Percentiles rank a stretch among this genome's conserved stretches.
phyloP scores from a whole-genome alignment of 2,329 filamentous ascomycete genomes.

The Aureobasidium mangrovei region DNA sequence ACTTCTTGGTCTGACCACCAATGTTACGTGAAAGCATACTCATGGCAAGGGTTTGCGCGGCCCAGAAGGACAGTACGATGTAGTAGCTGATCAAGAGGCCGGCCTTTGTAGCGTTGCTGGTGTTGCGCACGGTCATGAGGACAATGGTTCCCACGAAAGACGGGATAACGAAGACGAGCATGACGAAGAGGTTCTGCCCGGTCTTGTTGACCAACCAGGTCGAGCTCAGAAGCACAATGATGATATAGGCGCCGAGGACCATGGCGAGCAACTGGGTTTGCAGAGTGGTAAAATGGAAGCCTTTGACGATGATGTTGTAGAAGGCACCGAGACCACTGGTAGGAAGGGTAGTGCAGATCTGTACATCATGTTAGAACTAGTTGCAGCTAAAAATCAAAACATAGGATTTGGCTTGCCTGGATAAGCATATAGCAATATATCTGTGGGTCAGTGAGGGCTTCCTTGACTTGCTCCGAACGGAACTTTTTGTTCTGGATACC shows the following conservation, averaged over 20 bases:
- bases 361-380: conserved; percentile 20
- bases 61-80: conserved; percentile 70
- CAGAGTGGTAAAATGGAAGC: conserved; percentile 56
- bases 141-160: conserved; percentile 64
- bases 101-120: conserved; percentile 49
- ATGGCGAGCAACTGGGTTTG: conserved; percentile 67
- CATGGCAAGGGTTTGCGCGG: conserved; percentile 38
- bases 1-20: conserved; percentile 66
- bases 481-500: conserved; percentile 42
- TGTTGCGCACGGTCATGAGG: conserved; percentile 58
- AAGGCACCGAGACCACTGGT: conserved; percentile 66
- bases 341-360: conserved; percentile 61
- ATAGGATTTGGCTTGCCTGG: conserved; percentile 18
- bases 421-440: conserved; percentile 39
- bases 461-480: conserved; percentile 44
- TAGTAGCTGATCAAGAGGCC: conserved; percentile 68
- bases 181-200: conserved; percentile 58
- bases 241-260: conserved; percentile 67
- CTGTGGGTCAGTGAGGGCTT: conserved; percentile 57
- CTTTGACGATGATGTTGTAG: conserved; percentile 63
- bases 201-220: conserved; percentile 61
- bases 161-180: conserved; percentile 58
- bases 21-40: conserved; percentile 62
- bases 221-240: conserved; percentile 57
- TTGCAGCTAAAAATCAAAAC: too few species aligned